Evolutionary conservation across 2,329 filamentous ascomycete species (phyloP).

Genomic region (Diaporthe sp.): DNA sequence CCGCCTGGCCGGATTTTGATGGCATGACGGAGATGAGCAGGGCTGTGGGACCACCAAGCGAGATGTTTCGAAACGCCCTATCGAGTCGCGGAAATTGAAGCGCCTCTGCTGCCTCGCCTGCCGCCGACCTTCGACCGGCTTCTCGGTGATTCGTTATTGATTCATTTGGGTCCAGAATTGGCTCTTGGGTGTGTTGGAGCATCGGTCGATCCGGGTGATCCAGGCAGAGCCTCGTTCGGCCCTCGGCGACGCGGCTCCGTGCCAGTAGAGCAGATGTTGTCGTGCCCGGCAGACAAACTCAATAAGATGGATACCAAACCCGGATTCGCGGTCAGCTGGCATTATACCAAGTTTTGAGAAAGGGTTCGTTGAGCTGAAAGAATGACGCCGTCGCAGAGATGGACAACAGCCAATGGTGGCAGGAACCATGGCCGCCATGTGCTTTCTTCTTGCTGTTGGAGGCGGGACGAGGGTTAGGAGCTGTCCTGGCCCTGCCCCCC

Average conservation of each 20-base stretch:
- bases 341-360: not conserved
- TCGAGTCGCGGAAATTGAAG: conserved; percentile 24
- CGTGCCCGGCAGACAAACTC: not conserved
- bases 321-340: not conserved
- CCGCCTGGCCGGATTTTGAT: not conserved
- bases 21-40: conserved; percentile 37
- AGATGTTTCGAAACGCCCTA: conserved; percentile 38
- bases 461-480: conserved; percentile 1
- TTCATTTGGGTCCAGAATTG: not conserved
- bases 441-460: not conserved
- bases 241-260: not conserved
- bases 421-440: not conserved
- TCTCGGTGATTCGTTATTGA: conserved; percentile 9
- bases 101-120: conserved; percentile 25
- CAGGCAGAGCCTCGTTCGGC: not conserved
- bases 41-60: conserved; percentile 34
- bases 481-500: not conserved
- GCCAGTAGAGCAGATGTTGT: not conserved
- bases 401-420: not conserved
- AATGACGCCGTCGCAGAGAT: not conserved
- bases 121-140: not conserved
- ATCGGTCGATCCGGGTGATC: conserved; percentile 20
- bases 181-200: not conserved
- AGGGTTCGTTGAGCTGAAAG: not conserved
- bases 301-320: too few relatives aligned